Percentiles rank a stretch among this genome's conserved stretches.
Evolutionary conservation across 495 filamentous ascomycete species (phyloP).

Genomic region (Talaromyces nanjingensis): DNA sequence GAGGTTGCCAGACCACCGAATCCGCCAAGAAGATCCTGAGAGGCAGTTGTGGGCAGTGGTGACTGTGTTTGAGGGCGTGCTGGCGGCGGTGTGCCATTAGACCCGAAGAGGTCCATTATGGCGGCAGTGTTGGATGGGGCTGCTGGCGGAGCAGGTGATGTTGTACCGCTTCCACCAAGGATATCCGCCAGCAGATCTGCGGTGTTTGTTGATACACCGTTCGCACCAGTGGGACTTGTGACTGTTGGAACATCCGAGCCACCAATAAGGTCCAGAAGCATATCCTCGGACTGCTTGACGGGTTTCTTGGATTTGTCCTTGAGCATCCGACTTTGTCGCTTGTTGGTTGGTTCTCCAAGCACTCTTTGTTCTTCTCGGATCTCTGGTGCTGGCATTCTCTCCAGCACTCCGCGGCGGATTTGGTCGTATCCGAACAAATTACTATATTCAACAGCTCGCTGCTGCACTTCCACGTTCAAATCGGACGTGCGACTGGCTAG

Average conservation of each 20-base stretch:
- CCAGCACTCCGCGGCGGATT: conserved; percentile 81
- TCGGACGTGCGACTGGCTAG: conserved; percentile 69
- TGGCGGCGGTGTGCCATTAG: conserved; percentile 34
- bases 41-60: conserved; percentile 27
- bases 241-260: conserved; percentile 55
- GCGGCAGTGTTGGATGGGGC: conserved; percentile 53
- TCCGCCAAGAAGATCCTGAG: conserved; percentile 41
- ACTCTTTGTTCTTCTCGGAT: conserved; percentile 91
- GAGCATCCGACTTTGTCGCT: conserved; percentile 62
- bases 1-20: conserved; percentile 33
- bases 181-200: conserved; percentile 87
- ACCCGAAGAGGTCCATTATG: conserved; percentile 78
- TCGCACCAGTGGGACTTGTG: conserved; percentile 39
- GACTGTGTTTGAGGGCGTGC: conserved; percentile 11
- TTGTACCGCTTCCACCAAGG: conserved; percentile 42
- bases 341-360: conserved; percentile 75
- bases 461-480: conserved; percentile 91
- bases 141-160: conserved; percentile 43
- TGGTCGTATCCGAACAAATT: conserved; percentile 88
- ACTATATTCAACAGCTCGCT: conserved; percentile 87
- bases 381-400: conserved; percentile 95
- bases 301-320: conserved; percentile 68
- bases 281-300: conserved; percentile 76
- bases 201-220: conserved; percentile 62
- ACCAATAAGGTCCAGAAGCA: conserved; percentile 88